A percentile compares a stretch with the other conserved stretches of the same genome.
Conservation (phyloP, 257 asterid genomes). For the Solanum bukasovii region DNA sequence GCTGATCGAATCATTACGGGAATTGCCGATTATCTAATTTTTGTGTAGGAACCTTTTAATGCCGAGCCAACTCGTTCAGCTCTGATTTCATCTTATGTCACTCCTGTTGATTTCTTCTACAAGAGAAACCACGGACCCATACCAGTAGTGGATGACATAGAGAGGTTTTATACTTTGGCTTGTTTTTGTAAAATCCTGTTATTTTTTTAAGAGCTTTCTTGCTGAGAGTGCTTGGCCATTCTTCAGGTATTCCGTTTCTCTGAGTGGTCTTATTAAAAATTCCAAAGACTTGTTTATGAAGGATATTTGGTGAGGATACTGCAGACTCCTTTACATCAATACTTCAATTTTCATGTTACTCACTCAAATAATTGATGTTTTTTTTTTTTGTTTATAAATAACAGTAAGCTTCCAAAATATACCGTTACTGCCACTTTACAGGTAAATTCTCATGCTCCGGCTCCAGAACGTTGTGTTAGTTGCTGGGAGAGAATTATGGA, state of each 20-base stretch:
- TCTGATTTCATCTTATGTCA: slow-evolving; percentile 64
- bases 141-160: slow-evolving; percentile 64
- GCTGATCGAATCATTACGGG: background rate
- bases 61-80: slow-evolving; percentile 79
- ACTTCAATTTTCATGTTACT: background rate
- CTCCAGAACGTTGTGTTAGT: background rate
- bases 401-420: slow-evolving; percentile 78
- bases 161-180: slow-evolving; percentile 34
- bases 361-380: background rate
- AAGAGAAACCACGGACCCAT: slow-evolving; percentile 98
- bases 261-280: slow-evolving; percentile 42
- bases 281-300: slow-evolving; percentile 60
- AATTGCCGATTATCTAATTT: background rate
- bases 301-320: slow-evolving; percentile 58
- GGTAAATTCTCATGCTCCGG: slow-evolving; percentile 19
- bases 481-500: background rate
- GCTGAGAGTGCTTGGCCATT: slow-evolving; percentile 11
- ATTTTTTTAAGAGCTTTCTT: background rate
- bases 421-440: slow-evolving; percentile 82
- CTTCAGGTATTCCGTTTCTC: slow-evolving; percentile 56
- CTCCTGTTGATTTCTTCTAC: slow-evolving; percentile 78
- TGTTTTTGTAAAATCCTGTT: background rate
- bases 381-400: slow-evolving; percentile 2
- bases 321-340: background rate
- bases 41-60: slow-evolving; percentile 79